Percentiles rank a stretch among this genome's conserved stretches.
Conservation (phyloP, 352 stramenopile species). For the Pythium rhizo-oryzae region DNA sequence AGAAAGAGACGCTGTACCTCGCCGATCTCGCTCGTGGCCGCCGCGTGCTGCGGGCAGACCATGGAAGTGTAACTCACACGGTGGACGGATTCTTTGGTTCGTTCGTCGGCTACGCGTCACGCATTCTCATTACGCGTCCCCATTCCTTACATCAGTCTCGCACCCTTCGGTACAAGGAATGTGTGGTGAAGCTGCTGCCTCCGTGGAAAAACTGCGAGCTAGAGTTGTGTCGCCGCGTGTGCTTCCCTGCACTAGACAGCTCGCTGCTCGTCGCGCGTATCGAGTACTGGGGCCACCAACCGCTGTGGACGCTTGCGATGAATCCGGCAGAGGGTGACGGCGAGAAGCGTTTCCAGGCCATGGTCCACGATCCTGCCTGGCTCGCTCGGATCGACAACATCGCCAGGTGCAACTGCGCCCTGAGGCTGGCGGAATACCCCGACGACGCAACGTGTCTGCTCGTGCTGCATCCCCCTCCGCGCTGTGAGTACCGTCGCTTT, state of each 20-base stretch:
- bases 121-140: not conserved
- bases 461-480: not conserved
- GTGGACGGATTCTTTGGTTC: not conserved
- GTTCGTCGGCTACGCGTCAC: not conserved
- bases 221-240: not conserved
- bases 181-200: not conserved
- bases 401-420: not conserved
- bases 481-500: not conserved
- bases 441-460: not conserved
- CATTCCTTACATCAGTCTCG: not conserved
- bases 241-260: not conserved
- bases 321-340: not conserved
- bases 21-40: not conserved
- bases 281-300: not conserved
- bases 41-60: not conserved
- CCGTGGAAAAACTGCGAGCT: slow-evolving; percentile 1
- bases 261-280: not conserved
- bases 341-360: not conserved
- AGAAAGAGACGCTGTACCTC: slow-evolving; percentile 8
- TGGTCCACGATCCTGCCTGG: not conserved
- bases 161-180: not conserved
- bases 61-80: not conserved
- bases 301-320: not conserved
- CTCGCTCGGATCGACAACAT: not conserved
- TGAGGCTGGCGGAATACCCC: not conserved